Evolutionary conservation across 2,329 filamentous ascomycete genomes (phyloP).

Genomic region (Fusarium tuaranense): DNA sequence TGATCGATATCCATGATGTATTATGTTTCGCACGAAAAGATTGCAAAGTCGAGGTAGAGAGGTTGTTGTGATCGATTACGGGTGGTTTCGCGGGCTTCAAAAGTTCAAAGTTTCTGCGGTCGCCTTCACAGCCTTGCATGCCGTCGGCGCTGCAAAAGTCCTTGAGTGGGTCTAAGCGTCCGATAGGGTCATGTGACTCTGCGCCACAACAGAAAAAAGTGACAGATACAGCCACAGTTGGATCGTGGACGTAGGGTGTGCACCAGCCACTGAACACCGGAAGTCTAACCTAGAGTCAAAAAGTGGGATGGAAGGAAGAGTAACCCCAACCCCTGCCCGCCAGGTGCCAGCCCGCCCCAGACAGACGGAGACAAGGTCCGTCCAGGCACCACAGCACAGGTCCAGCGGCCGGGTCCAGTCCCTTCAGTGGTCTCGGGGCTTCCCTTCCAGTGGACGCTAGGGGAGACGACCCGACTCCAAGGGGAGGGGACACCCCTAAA

Average conservation of each 20-base stretch:
- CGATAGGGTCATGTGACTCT: conserved; percentile 41
- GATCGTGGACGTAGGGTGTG: neutral
- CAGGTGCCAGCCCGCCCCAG: neutral
- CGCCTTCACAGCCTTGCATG: conserved; percentile 43
- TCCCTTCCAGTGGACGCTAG: conserved; percentile 34
- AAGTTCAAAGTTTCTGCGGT: conserved; percentile 8
- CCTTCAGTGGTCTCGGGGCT: conserved; percentile 10
- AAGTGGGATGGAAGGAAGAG: conserved; percentile 9
- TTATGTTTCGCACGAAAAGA: too few relatives aligned
- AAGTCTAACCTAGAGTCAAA: conserved; percentile 4
- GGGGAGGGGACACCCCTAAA: conserved; percentile 26
- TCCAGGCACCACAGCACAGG: neutral
- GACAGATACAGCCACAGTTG: neutral
- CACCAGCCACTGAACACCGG: conserved; percentile 8
- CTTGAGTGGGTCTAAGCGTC: conserved; percentile 32
- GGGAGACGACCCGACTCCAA: conserved; percentile 33
- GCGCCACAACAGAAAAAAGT: conserved; percentile 10
- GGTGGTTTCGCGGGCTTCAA: conserved; percentile 1
- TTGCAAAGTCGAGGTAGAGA: too few relatives aligned
- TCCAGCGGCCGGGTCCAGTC: neutral
- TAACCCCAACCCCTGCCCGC: conserved; percentile 18
- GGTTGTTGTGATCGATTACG: conserved; percentile 5
- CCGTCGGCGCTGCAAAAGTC: conserved; percentile 41
- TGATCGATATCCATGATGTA: conserved; percentile 52
- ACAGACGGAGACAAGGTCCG: neutral